Percentiles rank a stretch among this genome's conserved stretches.
Evolutionary conservation across 352 stramenopile species (phyloP).

Genomic region (Blastocystis sp.): DNA sequence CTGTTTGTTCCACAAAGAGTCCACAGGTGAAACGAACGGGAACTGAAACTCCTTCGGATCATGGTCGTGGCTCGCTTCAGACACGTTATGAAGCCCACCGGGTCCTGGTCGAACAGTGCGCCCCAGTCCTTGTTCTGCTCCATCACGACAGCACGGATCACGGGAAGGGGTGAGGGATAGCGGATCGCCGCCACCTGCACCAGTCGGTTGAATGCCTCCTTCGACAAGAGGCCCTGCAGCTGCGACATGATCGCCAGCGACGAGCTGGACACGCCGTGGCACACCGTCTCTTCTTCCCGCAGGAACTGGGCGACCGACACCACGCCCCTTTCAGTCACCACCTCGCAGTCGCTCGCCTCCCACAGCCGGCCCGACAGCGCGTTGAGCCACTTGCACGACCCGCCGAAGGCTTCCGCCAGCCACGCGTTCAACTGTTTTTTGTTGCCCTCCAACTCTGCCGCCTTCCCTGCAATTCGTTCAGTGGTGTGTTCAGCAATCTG

Average conservation of each 20-base stretch:
- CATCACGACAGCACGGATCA: slow-evolving; percentile 8
- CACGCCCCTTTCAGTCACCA: background rate
- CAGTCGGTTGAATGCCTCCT: background rate
- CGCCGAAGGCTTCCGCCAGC: background rate
- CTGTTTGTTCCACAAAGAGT: slow-evolving; percentile 13
- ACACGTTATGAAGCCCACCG: background rate
- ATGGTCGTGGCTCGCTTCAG: background rate
- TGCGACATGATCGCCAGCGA: background rate
- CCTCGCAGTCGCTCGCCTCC: background rate
- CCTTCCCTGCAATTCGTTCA: background rate
- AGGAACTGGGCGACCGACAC: slow-evolving; percentile 27
- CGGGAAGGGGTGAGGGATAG: slow-evolving; percentile 22
- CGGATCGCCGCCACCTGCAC: background rate
- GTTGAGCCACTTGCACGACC: background rate
- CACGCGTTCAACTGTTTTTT: background rate
- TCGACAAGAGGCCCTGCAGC: background rate
- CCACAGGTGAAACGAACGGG: background rate
- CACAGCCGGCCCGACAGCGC: background rate
- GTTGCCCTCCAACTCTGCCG: background rate
- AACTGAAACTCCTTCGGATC: background rate
- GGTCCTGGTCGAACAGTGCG: slow-evolving; percentile 24
- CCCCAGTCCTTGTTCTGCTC: slow-evolving; percentile 20
- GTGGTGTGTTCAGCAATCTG: background rate
- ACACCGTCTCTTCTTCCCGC: background rate
- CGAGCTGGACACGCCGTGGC: background rate